These are phyloP conservation scores for Aureobasidium musti DNA, from an alignment of 2,329 filamentous ascomycete genomes.

Conservation along the genomic window DNA sequence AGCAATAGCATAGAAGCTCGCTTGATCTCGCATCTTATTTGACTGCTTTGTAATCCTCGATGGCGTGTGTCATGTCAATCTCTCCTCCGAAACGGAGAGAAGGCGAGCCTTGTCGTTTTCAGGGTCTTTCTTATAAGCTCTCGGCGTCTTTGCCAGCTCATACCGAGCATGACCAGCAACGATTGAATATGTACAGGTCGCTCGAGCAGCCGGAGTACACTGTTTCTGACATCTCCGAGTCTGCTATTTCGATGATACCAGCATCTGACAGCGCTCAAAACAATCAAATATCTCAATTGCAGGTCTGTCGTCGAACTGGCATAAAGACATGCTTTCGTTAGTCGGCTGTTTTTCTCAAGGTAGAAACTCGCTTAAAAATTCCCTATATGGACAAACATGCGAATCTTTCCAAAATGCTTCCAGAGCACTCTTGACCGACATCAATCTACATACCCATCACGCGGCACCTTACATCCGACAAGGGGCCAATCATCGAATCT, in stretches of 20 bases:
- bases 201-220: background rate
- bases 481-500: background rate
- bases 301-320: background rate
- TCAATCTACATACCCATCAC: background rate
- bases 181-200: background rate
- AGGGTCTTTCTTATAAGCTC: conserved; percentile 13
- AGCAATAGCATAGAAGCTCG: background rate
- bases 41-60: conserved; percentile 20
- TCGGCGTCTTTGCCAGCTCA: background rate
- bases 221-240: background rate
- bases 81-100: conserved; percentile 17
- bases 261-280: too few relatives aligned
- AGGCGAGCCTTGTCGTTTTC: background rate
- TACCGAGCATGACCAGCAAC: background rate
- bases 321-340: background rate
- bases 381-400: background rate
- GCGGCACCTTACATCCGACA: background rate
- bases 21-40: conserved; percentile 12
- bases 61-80: conserved; percentile 10
- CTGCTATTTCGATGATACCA: background rate
- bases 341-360: conserved; percentile 12
- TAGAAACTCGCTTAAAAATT: conserved; percentile 13
- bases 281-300: background rate
- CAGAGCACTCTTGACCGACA: conserved; percentile 15
- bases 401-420: conserved; percentile 27